These are phyloP conservation scores for Darksidea phi DNA, from an alignment of 495 filamentous ascomycete species.

Conservation along the genomic window DNA sequence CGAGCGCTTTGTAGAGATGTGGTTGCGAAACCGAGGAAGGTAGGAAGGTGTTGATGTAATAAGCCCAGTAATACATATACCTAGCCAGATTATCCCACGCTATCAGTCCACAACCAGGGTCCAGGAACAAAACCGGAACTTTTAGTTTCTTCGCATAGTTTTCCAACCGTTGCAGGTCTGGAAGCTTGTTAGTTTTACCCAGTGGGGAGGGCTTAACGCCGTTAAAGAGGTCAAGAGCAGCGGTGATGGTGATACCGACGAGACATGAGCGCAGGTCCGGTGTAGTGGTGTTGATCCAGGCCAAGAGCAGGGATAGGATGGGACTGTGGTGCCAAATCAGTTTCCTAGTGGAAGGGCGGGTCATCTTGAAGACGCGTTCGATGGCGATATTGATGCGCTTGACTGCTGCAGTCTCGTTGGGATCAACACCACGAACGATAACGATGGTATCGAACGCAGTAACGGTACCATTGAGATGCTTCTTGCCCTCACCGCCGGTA, in stretches of 20 bases:
- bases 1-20: conserved; percentile 6
- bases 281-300: conserved; percentile 14
- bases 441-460: conserved; percentile 4
- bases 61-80: conserved; percentile 24
- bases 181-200: conserved; percentile 1
- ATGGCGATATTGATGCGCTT: conserved; percentile 20
- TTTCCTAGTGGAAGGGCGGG: not conserved
- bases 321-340: conserved; percentile 29
- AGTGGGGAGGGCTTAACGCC: conserved; percentile 4
- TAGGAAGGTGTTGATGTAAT: conserved; percentile 15
- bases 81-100: conserved; percentile 9
- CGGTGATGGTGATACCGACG: conserved; percentile 7
- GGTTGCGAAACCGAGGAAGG: not conserved
- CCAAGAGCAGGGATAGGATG: conserved; percentile 10
- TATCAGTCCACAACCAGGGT: conserved; percentile 2
- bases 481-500: not conserved
- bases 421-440: not conserved
- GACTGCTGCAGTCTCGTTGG: conserved; percentile 5
- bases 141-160: conserved; percentile 2
- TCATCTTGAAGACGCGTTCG: conserved; percentile 2
- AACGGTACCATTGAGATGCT: conserved; percentile 7
- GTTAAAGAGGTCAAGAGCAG: not conserved
- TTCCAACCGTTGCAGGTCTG: conserved; percentile 1
- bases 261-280: not conserved
- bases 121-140: conserved; percentile 15